Evolutionary conservation across 345 rosid species (phyloP), one percentile per base, ranked within the genome.

Genomic region (Ceriops decandra): DNA sequence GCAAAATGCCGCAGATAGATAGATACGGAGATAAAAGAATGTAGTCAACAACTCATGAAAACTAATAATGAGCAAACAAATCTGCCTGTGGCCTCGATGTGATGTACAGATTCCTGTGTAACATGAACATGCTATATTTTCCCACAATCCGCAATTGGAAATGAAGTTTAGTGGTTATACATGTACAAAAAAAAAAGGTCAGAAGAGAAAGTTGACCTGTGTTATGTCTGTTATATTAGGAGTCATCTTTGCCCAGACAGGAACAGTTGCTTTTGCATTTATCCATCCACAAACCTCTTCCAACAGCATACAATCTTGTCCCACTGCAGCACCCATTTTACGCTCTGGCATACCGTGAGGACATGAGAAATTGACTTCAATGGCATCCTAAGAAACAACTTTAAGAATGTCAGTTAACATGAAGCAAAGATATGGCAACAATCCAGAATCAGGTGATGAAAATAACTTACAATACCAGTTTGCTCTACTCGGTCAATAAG

Each of bases 211-310:
- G 31, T 66, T 58, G 24, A 90, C 98, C 96, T 87, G 76, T 64
- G 98, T 80, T 62, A 95, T 95, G 83, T 95, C 99, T 2, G 99
- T 95, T 68, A 95, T 83, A 65, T 95, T 95, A 71, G 99, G 99
- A 84, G 99, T 95, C 99, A 95, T 95, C 87, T 95, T 95, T 20
- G 96, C 95, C 99, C 99, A 95, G 8, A 91, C 98, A n/a, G 99
- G 99, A 60, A 95, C 88, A 54, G 92, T 84, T 57, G 99, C 97
- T 82, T 91, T 95, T 20, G 93, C 98, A 59, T 95, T 95, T 57
- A 95, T 75, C 99, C 99, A 95, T 51, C 91, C 99, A 63, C 96
- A 88, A 70, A 87, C 84, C 87, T 95, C 99, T 63, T 87, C 97
- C 58, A 91, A 70, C 58, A 95, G 82, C 7, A 59, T 80, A 78